Base-by-base conservation (phyloP, 2,329 filamentous ascomycete species). In the Pleurostoma richardsiae region DNA sequence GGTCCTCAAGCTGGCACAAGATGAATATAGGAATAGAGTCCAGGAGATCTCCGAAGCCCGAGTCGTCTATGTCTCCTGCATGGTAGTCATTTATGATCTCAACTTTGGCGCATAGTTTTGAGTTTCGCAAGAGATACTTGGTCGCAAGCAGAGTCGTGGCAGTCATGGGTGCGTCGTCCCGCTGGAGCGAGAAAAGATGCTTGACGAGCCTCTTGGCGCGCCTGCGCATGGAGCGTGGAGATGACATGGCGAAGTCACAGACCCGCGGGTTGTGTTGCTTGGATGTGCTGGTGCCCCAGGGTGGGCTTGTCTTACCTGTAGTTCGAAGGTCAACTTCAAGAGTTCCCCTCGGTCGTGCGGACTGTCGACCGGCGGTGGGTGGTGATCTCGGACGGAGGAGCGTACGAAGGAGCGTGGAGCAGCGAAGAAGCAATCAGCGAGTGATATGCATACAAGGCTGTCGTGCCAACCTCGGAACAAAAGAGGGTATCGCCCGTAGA, bases 401-500 rank as follows among this genome's bases (percentile, higher is more conserved):
- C 29, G 10, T 30, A 36, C 33, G n/a, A 2, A n/a, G 33, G n/a
- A 36, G 33, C 8, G 33, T 36, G 33, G n/a, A 8, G n/a, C 8
- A 36, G 33, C 33, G 33, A 36, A 36, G 39, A 30, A 40, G n/a
- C 10, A 61, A 64, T 61, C 57, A 60, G 59, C 60, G 60, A 64
- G 47, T 48, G 54, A 57, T 70, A 71, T 60, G 52, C 63, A 69
- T 71, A 70, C 58, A 69, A 62, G 58, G 58, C 11, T 41, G 10
- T 19, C 42, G 33, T 36, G 33, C 33, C 33, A 36, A 36, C 33
- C n/a, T 36, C 33, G 33, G 8, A 36, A 36, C 33, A n/a, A 36
- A 36, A 8, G 33, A 36, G n/a, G 8, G 33, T 8, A 8, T 8
- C 8, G 33, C 8, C n/a, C n/a, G 33, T 36, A 36, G n/a, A 36